Conservation (phyloP, 73 alveolate species). For the Stentor coeruleus region DNA sequence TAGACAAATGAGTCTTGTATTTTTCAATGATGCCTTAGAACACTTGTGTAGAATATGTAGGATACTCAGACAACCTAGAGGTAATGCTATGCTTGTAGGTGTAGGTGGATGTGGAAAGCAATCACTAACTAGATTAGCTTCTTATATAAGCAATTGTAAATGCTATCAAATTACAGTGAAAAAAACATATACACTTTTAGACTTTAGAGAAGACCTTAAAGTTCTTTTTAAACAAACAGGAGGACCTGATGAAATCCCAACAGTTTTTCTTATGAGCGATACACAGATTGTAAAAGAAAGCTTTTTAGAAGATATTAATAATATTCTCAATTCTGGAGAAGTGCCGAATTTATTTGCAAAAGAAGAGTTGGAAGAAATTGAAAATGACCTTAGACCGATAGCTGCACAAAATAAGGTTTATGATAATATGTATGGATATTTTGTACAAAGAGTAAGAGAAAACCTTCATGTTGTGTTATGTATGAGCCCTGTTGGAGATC, state of each 20-base stretch:
- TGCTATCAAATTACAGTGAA: constrained; percentile 92
- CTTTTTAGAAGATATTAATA: constrained; percentile 96
- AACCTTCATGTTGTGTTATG: constrained; percentile 95
- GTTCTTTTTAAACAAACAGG: constrained; percentile 91
- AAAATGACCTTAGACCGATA: constrained; percentile 80
- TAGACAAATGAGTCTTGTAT: constrained; percentile 92
- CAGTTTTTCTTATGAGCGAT: constrained; percentile 89
- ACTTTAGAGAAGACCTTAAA: constrained; percentile 98
- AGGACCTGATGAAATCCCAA: constrained; percentile 77
- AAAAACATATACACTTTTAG: constrained; percentile 94
- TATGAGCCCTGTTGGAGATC: constrained; percentile 98
- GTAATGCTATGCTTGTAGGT: constrained; percentile 93
- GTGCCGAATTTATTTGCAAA: constrained; percentile 96
- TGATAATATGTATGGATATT: constrained; percentile 85
- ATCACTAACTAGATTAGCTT: constrained; percentile 64
- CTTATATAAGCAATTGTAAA: constrained; percentile 67
- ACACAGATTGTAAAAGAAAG: constrained; percentile 94
- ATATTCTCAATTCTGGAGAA: constrained; percentile 96
- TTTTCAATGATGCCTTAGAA: constrained; percentile 96
- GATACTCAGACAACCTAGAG: constrained; percentile 97
- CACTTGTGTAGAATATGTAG: constrained; percentile 96
- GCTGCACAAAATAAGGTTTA: constrained; percentile 85
- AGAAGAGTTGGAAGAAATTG: constrained; percentile 93
- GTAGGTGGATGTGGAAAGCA: constrained; percentile 98
- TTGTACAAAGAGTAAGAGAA: constrained; percentile 96